Evolutionary conservation across 352 stramenopile species (phyloP).

Genomic region (Phytophthora cajani): DNA sequence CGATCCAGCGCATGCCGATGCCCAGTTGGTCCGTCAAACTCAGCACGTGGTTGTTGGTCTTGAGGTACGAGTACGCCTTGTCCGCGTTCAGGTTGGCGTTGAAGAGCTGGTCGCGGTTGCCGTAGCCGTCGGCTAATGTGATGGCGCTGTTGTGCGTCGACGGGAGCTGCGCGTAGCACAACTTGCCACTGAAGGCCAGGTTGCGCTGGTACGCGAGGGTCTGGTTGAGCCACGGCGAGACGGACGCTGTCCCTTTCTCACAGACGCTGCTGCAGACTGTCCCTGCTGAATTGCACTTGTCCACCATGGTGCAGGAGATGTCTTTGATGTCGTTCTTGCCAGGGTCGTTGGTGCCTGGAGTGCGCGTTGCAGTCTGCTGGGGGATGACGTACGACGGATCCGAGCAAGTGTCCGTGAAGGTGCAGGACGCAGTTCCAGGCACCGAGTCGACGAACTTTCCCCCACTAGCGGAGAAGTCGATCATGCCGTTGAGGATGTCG

Average conservation of each 20-base stretch:
- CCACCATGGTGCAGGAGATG: slow-evolving; percentile 39
- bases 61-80: slow-evolving; percentile 60
- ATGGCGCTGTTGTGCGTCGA: slow-evolving; percentile 73
- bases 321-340: slow-evolving; percentile 46
- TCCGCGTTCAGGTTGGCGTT: slow-evolving; percentile 49
- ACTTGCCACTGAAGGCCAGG: slow-evolving; percentile 40
- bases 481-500: slow-evolving; percentile 57
- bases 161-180: slow-evolving; percentile 59
- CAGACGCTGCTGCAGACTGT: slow-evolving; percentile 56
- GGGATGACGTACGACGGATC: slow-evolving; percentile 42
- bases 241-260: slow-evolving; percentile 40
- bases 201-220: slow-evolving; percentile 57
- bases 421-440: slow-evolving; percentile 36
- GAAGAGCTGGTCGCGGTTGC: slow-evolving; percentile 67
- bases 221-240: slow-evolving; percentile 49
- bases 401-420: slow-evolving; percentile 46
- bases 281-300: slow-evolving; percentile 47
- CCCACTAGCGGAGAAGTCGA: slow-evolving; percentile 40
- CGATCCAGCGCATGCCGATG: slow-evolving; percentile 63
- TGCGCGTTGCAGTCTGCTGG: slow-evolving; percentile 35
- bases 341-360: slow-evolving; percentile 45
- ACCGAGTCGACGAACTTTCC: slow-evolving; percentile 52
- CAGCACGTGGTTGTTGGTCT: slow-evolving; percentile 75
- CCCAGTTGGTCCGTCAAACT: slow-evolving; percentile 63
- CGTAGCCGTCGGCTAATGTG: slow-evolving; percentile 58